Percentiles rank a stretch among this genome's conserved stretches.
Conservation (phyloP, 805 yeast genomes). For the Naumovozyma baii region DNA sequence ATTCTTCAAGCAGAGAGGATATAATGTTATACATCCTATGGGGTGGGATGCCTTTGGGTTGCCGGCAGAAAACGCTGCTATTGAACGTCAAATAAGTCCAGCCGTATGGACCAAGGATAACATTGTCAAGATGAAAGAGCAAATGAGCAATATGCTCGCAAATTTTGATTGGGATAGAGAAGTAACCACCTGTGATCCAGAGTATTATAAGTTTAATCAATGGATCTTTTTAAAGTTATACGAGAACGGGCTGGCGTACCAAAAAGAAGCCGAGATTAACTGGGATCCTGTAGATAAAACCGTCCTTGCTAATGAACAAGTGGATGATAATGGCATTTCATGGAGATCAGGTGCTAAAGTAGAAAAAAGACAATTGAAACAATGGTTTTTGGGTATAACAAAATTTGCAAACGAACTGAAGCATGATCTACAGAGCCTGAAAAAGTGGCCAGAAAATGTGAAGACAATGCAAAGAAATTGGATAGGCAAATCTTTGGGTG, state of each 20-base stretch:
- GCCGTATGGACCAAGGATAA: slow-evolving; percentile 73
- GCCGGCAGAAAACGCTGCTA: slow-evolving; percentile 98
- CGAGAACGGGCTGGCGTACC: slow-evolving; percentile 74
- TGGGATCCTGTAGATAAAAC: slow-evolving; percentile 98
- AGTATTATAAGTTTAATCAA: slow-evolving; percentile 90
- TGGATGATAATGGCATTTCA: slow-evolving; percentile 78
- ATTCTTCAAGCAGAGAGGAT: slow-evolving; percentile 67
- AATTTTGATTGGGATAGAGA: slow-evolving; percentile 94
- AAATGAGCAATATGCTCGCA: slow-evolving; percentile 66
- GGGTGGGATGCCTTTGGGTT: slow-evolving; percentile 99
- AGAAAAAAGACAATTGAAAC: slow-evolving; percentile 69
- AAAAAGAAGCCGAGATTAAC: slow-evolving; percentile 79
- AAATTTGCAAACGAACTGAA: slow-evolving; percentile 61
- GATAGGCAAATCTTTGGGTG: slow-evolving; percentile 86
- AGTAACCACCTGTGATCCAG: slow-evolving; percentile 74
- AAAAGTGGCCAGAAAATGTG: slow-evolving; percentile 83
- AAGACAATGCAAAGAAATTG: slow-evolving; percentile 86
- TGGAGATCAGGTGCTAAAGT: slow-evolving; percentile 97
- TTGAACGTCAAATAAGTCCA: slow-evolving; percentile 73
- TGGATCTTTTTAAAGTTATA: slow-evolving; percentile 64
- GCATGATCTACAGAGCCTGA: slow-evolving; percentile 50
- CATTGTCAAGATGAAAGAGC: slow-evolving; percentile 77
- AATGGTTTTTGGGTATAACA: slow-evolving; percentile 92
- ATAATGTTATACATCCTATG: slow-evolving; percentile 84
- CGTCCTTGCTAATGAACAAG: slow-evolving; percentile 94